Percentiles rank a stretch among this genome's conserved stretches.
phyloP scores from a whole-genome alignment of 2,329 filamentous ascomycete species.

The Pseudogymnoascus sp. region DNA sequence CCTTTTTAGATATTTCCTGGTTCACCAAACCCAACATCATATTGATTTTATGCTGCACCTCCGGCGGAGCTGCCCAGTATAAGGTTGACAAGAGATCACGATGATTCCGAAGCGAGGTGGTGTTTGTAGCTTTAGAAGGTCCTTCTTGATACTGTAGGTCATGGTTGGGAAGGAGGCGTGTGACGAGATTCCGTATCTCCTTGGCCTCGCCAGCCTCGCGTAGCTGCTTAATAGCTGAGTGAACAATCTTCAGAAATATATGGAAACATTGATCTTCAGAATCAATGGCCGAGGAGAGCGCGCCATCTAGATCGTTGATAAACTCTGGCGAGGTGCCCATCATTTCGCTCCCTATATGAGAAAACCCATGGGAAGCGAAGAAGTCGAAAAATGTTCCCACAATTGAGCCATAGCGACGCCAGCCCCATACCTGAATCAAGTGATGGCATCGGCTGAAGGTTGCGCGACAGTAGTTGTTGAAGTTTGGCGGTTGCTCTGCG shows the following conservation, averaged over 20 bases:
- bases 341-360: conserved; percentile 51
- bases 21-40: conserved; percentile 52
- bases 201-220: conserved; percentile 42
- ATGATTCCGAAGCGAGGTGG: conserved; percentile 60
- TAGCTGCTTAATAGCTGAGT: conserved; percentile 48
- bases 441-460: conserved; percentile 55
- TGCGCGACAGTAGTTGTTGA: conserved; percentile 59
- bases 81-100: conserved; percentile 61
- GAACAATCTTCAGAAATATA: conserved; percentile 59
- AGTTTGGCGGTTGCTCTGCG: conserved; percentile 48
- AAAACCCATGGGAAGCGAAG: conserved; percentile 55
- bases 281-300: conserved; percentile 41
- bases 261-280: conserved; percentile 58
- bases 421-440: conserved; percentile 59
- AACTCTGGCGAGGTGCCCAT: conserved; percentile 58
- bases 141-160: conserved; percentile 59
- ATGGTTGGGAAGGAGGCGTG: conserved; percentile 59
- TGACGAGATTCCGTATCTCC: conserved; percentile 53
- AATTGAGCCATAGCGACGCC: conserved; percentile 48
- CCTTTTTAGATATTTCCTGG: not conserved
- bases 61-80: conserved; percentile 55
- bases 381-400: conserved; percentile 61
- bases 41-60: conserved; percentile 45
- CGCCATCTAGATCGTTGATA: conserved; percentile 45
- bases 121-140: conserved; percentile 50